A percentile compares a stretch with the other conserved stretches of the same genome.
These are phyloP conservation scores for Lagenidium sp. DNA, from an alignment of 352 stramenopile genomes.

Conservation along the genomic window DNA sequence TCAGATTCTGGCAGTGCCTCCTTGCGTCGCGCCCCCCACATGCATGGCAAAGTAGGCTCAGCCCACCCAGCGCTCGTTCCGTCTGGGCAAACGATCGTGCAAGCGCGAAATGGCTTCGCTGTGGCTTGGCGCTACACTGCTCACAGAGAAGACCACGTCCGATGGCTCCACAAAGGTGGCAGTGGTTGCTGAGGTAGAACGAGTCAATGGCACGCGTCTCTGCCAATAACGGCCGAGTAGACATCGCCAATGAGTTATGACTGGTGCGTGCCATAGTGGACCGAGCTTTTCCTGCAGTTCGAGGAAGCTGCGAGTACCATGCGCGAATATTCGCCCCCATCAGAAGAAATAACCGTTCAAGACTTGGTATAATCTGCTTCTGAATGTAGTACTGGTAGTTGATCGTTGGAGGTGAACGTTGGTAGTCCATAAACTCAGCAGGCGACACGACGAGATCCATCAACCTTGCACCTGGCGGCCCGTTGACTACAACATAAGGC, in stretches of 20 bases:
- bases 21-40: slow-evolving; percentile 48
- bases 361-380: slow-evolving; percentile 75
- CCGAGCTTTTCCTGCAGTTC: slow-evolving; percentile 46
- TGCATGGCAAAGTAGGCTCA: slow-evolving; percentile 19
- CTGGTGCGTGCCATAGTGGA: slow-evolving; percentile 10
- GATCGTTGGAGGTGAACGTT: slow-evolving; percentile 27
- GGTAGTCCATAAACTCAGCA: slow-evolving; percentile 36
- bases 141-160: slow-evolving; percentile 41
- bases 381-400: slow-evolving; percentile 93
- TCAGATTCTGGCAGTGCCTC: slow-evolving; percentile 35
- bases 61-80: slow-evolving; percentile 20
- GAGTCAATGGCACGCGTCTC: slow-evolving; percentile 58
- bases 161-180: slow-evolving; percentile 57
- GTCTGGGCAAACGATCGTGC: slow-evolving; percentile 31
- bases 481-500: slow-evolving; percentile 88
- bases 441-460: slow-evolving; percentile 89
- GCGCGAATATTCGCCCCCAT: slow-evolving; percentile 66
- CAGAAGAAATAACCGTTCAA: slow-evolving; percentile 79
- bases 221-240: slow-evolving; percentile 2
- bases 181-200: slow-evolving; percentile 82
- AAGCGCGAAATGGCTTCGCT: slow-evolving; percentile 54
- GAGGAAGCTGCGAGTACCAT: slow-evolving; percentile 63
- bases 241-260: too few species aligned
- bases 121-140: slow-evolving; percentile 38
- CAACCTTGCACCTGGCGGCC: slow-evolving; percentile 70